Conservation (phyloP, 225 moss, liverwort and hornwort species). For the Straminergon stramineum region DNA sequence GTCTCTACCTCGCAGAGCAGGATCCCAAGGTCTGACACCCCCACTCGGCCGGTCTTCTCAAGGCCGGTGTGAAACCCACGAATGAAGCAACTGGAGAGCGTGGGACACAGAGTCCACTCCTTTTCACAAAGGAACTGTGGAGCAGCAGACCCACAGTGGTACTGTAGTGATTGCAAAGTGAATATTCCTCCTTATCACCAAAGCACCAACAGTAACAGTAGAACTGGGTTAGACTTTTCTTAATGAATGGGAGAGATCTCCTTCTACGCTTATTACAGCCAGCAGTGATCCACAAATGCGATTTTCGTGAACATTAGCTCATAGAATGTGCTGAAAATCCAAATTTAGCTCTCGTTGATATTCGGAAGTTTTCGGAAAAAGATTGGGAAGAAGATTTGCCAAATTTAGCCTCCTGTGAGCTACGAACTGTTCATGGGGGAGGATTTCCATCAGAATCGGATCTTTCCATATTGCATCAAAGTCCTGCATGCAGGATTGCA, state of each 20-base stretch:
- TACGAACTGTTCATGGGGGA: background rate
- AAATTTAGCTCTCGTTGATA: background rate
- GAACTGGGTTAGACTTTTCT: background rate
- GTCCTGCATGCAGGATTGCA: background rate
- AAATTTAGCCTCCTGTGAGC: background rate
- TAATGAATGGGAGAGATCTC: background rate
- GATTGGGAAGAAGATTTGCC: background rate
- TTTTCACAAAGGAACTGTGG: background rate
- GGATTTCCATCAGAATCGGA: background rate
- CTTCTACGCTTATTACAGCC: background rate
- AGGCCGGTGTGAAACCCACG: background rate
- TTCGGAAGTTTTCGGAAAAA: no score
- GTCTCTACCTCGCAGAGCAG: background rate
- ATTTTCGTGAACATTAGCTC: background rate
- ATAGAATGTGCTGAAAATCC: background rate
- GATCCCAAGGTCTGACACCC: background rate
- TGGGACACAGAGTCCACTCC: background rate
- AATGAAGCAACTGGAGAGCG: background rate
- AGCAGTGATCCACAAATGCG: no score
- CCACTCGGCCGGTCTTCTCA: background rate
- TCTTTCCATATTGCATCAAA: background rate
- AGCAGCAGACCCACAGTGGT: background rate
- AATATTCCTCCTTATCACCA: conserved; percentile 28
- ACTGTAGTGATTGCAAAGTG: conserved; percentile 9
- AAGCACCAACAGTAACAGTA: background rate